These are phyloP conservation scores for Penicillium janthinellum DNA, from an alignment of 2,329 filamentous ascomycete species.

Conservation along the genomic window DNA sequence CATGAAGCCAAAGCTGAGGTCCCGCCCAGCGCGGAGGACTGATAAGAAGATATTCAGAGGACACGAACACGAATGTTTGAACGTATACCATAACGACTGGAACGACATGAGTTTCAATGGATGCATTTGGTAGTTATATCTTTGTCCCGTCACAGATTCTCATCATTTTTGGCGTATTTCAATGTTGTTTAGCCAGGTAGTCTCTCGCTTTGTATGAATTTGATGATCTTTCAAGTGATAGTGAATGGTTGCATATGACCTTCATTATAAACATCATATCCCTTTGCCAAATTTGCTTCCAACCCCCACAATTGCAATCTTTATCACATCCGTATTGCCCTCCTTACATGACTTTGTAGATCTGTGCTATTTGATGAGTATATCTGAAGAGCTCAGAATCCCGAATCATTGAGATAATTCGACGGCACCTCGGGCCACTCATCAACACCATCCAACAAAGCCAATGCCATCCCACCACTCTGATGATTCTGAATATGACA, in stretches of 20 bases:
- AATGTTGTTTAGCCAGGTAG: slow-evolving; percentile 15
- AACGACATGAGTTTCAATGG: slow-evolving; percentile 22
- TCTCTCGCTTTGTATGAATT: slow-evolving; percentile 10
- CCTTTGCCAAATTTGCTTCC: background rate
- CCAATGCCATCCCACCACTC: slow-evolving; percentile 53
- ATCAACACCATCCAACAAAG: slow-evolving; percentile 54
- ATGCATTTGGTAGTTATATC: background rate
- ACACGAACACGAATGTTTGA: background rate
- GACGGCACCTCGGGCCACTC: slow-evolving; percentile 38
- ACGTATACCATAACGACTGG: slow-evolving; percentile 15
- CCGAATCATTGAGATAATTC: slow-evolving; percentile 20
- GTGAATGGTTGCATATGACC: too few species aligned
- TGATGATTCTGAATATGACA: slow-evolving; percentile 57
- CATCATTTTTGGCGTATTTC: slow-evolving; percentile 10
- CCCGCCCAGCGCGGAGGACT: too few species aligned
- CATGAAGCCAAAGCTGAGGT: background rate
- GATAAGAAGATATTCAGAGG: too few species aligned
- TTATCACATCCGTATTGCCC: too few species aligned
- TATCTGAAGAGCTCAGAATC: slow-evolving; percentile 7
- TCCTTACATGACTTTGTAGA: too few species aligned
- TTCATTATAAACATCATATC: background rate
- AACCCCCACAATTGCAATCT: background rate
- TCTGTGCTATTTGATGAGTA: background rate
- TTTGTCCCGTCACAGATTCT: background rate
- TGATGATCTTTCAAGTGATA: background rate